A percentile compares a stretch with the other conserved stretches of the same genome.
These are phyloP conservation scores for Strobilomyces dryophilus DNA, from an alignment of 768 basidiomycete genomes.

Conservation along the genomic window DNA sequence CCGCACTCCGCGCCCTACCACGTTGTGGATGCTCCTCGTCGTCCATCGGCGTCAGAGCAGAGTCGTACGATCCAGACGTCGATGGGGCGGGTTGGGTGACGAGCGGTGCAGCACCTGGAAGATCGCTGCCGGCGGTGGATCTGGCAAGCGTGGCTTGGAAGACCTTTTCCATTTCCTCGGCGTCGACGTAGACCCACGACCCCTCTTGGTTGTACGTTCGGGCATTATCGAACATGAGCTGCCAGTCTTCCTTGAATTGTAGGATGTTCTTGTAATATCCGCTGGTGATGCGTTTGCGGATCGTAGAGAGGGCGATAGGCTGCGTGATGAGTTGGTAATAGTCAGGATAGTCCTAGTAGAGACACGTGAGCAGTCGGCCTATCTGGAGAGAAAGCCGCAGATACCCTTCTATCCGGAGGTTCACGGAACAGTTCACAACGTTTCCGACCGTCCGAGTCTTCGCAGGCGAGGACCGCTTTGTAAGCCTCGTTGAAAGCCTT, in stretches of 20 bases:
- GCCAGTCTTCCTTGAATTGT: conserved; percentile 75
- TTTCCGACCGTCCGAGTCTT: conserved; percentile 40
- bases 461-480: conserved; percentile 67
- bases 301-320: conserved; percentile 84
- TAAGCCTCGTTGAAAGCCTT: conserved; percentile 75
- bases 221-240: conserved; percentile 92
- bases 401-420: conserved; percentile 72
- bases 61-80: conserved; percentile 50
- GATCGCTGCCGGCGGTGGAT: conserved; percentile 59
- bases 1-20: conserved; percentile 52
- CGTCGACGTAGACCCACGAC: conserved; percentile 92
- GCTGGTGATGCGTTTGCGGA: conserved; percentile 70
- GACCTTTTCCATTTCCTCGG: conserved; percentile 90
- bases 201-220: conserved; percentile 92
- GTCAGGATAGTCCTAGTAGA: conserved; percentile 77
- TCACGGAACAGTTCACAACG: conserved; percentile 84
- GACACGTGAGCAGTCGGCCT: conserved; percentile 5
- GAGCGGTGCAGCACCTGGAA: conserved; percentile 64
- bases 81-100: conserved; percentile 26
- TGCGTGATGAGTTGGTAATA: conserved; percentile 86
- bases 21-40: conserved; percentile 67
- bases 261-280: conserved; percentile 71
- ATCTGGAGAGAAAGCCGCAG: conserved; percentile 12
- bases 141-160: conserved; percentile 71
- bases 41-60: conserved; percentile 76